Percentiles rank a stretch among this genome's conserved stretches.
These are phyloP conservation scores for Amyloporia xantha DNA, from an alignment of 768 basidiomycete genomes.

Conservation along the genomic window DNA sequence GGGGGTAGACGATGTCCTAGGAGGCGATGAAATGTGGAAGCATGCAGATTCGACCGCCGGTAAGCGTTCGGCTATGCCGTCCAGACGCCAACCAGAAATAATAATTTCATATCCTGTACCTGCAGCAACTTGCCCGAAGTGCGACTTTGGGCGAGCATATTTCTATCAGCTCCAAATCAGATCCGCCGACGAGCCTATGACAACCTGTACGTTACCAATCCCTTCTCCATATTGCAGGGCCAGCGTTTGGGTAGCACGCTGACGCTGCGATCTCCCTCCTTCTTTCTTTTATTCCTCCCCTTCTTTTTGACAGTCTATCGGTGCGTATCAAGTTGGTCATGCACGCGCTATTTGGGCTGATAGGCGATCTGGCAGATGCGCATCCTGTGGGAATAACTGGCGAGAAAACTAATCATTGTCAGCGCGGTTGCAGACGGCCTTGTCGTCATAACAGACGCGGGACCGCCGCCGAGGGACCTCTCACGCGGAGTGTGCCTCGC, in stretches of 20 bases:
- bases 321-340: constrained; percentile 25
- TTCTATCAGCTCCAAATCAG: constrained; percentile 96
- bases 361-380: constrained; percentile 40
- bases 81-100: no score
- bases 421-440: not conserved
- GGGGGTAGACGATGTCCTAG: constrained; percentile 90
- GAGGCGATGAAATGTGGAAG: constrained; percentile 90
- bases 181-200: constrained; percentile 91
- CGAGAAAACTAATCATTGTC: constrained; percentile 40
- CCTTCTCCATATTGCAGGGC: constrained; percentile 8
- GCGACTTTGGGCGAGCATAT: constrained; percentile 81
- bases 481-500: not conserved
- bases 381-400: constrained; percentile 60
- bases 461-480: not conserved
- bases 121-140: constrained; percentile 60
- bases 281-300: not conserved
- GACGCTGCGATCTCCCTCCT: constrained; percentile 1
- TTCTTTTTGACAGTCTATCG: constrained; percentile 74
- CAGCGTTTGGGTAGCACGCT: no score
- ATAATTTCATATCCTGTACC: not conserved
- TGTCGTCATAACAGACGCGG: not conserved
- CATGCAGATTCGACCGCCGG: constrained; percentile 87
- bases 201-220: constrained; percentile 34
- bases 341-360: not conserved
- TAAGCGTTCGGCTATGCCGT: constrained; percentile 27